Percentiles rank a stretch among this genome's conserved stretches.
Conservation (phyloP, 1,284 basidiomycete genomes). For the Cutaneotrichosporon sp. region DNA sequence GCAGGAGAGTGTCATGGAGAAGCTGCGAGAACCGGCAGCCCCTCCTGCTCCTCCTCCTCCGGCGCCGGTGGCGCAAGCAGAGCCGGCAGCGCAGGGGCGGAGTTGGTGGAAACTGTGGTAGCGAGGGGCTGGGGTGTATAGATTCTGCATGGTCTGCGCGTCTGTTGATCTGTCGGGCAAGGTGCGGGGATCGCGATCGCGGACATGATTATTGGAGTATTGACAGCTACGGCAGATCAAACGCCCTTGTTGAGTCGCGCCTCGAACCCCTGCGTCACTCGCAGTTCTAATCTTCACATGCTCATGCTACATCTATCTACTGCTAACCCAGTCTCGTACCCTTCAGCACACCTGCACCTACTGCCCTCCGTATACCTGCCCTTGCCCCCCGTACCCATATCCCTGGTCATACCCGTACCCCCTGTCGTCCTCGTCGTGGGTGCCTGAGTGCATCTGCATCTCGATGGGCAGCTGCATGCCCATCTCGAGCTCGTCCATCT, state of each 20-base stretch:
- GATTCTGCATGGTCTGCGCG: background rate
- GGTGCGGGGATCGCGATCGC: no score
- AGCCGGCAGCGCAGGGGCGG: background rate
- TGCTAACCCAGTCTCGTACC: no score
- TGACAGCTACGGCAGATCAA: no score
- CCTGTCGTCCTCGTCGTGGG: slow-evolving; percentile 27
- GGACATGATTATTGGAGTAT: no score
- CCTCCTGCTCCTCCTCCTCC: background rate
- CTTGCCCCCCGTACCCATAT: slow-evolving; percentile 5
- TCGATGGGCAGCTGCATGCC: slow-evolving; percentile 46
- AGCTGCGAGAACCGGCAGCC: no score
- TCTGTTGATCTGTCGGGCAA: background rate
- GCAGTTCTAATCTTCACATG: no score
- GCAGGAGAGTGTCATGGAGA: no score
- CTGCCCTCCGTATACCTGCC: slow-evolving; percentile 8
- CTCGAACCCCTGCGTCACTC: no score
- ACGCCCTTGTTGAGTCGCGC: no score
- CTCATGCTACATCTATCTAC: no score
- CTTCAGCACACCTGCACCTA: no score
- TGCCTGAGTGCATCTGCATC: slow-evolving; percentile 44
- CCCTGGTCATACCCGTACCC: slow-evolving; percentile 8
- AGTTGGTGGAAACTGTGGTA: background rate
- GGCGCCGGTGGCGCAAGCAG: background rate
- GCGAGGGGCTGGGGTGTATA: background rate
- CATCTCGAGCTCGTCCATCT: slow-evolving; percentile 48